A percentile compares a stretch with the other conserved stretches of the same genome.
phyloP scores from a whole-genome alignment of 768 basidiomycete genomes.

The Naganishia friedmannii region DNA sequence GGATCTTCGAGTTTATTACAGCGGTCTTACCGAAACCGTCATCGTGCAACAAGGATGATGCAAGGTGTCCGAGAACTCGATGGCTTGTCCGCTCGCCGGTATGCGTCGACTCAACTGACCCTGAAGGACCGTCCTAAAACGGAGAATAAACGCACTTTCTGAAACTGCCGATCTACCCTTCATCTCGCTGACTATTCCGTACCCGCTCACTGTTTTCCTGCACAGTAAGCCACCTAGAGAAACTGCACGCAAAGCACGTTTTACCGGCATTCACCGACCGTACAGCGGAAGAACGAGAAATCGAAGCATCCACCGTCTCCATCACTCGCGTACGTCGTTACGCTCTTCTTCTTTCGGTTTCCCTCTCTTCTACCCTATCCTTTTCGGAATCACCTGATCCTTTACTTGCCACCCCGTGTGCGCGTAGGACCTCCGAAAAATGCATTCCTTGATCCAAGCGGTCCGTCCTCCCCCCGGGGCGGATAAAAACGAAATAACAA shows the following conservation, averaged over 20 bases:
- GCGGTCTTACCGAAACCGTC: too few relatives aligned
- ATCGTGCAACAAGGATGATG: too few relatives aligned
- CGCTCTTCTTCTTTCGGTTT: neutral
- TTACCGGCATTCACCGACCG: conserved; percentile 97
- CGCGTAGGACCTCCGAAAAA: conserved; percentile 64
- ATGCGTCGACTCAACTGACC: too few relatives aligned
- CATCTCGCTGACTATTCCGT: too few relatives aligned
- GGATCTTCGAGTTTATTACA: too few relatives aligned
- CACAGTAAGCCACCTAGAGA: conserved; percentile 82
- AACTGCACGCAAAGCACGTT: conserved; percentile 90
- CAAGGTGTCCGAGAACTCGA: too few relatives aligned
- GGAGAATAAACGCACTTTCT: too few relatives aligned
- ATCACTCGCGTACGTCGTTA: conserved; percentile 71
- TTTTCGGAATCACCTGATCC: too few relatives aligned
- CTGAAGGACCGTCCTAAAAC: too few relatives aligned
- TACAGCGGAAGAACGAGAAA: conserved; percentile 86
- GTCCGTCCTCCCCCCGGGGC: conserved; percentile 56
- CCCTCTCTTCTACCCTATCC: conserved; percentile 29
- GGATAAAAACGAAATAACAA: conserved; percentile 56
- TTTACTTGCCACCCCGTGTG: too few relatives aligned
- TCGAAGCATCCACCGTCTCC: conserved; percentile 75
- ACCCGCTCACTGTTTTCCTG: neutral
- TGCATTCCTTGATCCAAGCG: conserved; percentile 66
- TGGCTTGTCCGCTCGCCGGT: too few relatives aligned
- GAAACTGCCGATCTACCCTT: too few relatives aligned